phyloP scores from a whole-genome alignment of 345 rosid genomes.

The Pugionium cornutum region DNA sequence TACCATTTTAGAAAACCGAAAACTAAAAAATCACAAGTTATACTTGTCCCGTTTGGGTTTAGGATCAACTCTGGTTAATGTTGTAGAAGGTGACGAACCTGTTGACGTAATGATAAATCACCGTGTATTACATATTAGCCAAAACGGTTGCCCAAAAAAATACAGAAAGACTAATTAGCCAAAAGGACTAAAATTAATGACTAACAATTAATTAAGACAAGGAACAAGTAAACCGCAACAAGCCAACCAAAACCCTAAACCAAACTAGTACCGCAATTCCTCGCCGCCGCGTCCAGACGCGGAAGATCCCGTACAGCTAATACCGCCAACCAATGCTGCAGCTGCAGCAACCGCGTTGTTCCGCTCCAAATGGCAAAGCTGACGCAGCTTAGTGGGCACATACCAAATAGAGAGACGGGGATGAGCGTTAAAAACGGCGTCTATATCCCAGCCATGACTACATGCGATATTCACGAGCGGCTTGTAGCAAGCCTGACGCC shows the following conservation, averaged over 20 bases:
- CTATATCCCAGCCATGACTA: slow-evolving; percentile 94
- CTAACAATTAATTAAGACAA: slow-evolving; percentile 13
- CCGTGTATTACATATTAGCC: slow-evolving; percentile 20
- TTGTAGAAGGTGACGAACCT: too few species aligned
- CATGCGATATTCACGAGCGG: slow-evolving; percentile 85
- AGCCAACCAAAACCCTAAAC: slow-evolving; percentile 1
- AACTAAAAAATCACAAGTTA: too few species aligned
- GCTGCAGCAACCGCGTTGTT: slow-evolving; percentile 53
- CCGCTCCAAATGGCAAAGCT: slow-evolving; percentile 85
- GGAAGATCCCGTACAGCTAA: slow-evolving; percentile 25
- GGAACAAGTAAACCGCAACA: slow-evolving; percentile 5
- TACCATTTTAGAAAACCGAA: too few species aligned
- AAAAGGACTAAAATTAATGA: slow-evolving; percentile 7
- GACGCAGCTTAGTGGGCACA: slow-evolving; percentile 94
- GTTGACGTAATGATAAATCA: not conserved
- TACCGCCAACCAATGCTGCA: slow-evolving; percentile 46
- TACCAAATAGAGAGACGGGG: slow-evolving; percentile 96
- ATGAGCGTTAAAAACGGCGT: slow-evolving; percentile 80
- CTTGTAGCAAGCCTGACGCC: slow-evolving; percentile 96
- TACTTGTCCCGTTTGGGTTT: too few species aligned
- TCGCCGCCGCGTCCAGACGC: slow-evolving; percentile 34
- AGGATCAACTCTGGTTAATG: too few species aligned
- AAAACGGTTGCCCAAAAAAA: slow-evolving; percentile 9
- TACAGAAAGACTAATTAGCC: slow-evolving; percentile 1
- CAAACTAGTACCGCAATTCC: slow-evolving; percentile 20